Base-by-base conservation (phyloP, 768 basidiomycete species). In the Boletales sp. region DNA sequence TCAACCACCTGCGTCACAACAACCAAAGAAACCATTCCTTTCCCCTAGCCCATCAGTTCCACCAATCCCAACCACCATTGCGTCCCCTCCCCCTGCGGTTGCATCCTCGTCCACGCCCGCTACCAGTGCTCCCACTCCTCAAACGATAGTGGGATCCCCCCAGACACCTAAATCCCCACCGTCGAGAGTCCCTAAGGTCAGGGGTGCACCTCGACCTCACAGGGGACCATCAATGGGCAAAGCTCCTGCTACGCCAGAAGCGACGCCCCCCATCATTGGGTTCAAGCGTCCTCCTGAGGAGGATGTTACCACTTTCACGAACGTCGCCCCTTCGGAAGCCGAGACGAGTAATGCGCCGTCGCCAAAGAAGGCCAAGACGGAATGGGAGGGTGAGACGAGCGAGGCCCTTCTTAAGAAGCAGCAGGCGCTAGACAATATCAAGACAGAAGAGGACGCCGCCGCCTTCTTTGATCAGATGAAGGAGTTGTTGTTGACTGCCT, bases 111-210 rank as follows among this genome's bases (percentile, higher is more conserved):
- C 78, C 1, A 85, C 84, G 5, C 82, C 84, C 10, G 74, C 74
- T 10, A 69, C 76, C 15, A 70, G 63, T 48, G 70, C 75, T 19
- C 58, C 67, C 6, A 74, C 74, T 15, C 73, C 75, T 13, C 65
- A 65, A 31, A 58, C 75, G 5, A 45, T 58, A 9, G 73, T 74
- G 21, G 74, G 78, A 32, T 86, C 86, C 10, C 86, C 87, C 1
- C 79, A 79, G 58, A 77, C 76, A 5, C 80, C 85, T 1, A 89
- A 83, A 65, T 89, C 88, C 5, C 88, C 88, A 0, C 86, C 83
- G 60, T 64, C 64, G 46, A 87, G 81, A 63, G 60, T 67, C 14
- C 38, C 73, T n/a, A 86, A 80, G 66, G 49, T 73, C 14, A 83
- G 77, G 60, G 49, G 30, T 2, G 48, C 57, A 14, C n/a, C 54